Evolutionary conservation across 495 filamentous ascomycete genomes (phyloP), one percentile per base, ranked within the genome.

Genomic region (Trichocladium uniseriatum): DNA sequence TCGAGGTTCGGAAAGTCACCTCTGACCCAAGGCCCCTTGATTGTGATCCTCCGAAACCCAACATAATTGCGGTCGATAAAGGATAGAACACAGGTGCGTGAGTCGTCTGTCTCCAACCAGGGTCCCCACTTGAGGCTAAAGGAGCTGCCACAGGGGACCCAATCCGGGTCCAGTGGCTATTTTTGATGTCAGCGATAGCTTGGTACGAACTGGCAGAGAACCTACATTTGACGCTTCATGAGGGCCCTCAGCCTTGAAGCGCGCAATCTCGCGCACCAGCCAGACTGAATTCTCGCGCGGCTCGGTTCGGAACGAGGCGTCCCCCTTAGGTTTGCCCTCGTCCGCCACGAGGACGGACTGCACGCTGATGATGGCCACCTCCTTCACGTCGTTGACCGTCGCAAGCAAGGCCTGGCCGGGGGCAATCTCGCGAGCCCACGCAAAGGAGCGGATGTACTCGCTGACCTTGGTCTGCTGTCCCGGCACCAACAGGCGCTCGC

Each of bases 81-180:
- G 0, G 70, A 70, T 6, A 76, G 37, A 9, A 70, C 57, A 37
- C 62, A 64, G 0, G 58, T 69, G 27, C 59, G 60, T 4, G 48
- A 55, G 22, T 40, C 44, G 3, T 54, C 63, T 5, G 39, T 53
- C 32, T 54, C 53, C 4, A 69, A 24, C 71, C 70, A 74, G 0
- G 71, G 70, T 27, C 69, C 67, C 58, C 64, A 74, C 38, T 52
- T 69, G 9, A 76, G 55, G 1, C 69, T 65, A 36, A 71, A 76
- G 9, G 68, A 68, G 1, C 69, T 74, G 11, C 67, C 66, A 27
- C 48, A 64, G 7, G 67, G 66, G 0, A 55, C 57, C 22, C 52
- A 71, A 36, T 73, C 68, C 1, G 69, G 67, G 32, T 73, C 69
- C 21, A 50, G 53, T 5, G 45, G 35, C 64, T 69, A 11, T 1